Evolutionary conservation across 208 protist genomes (phyloP).

Genomic region (Leishmania amazonensis): DNA sequence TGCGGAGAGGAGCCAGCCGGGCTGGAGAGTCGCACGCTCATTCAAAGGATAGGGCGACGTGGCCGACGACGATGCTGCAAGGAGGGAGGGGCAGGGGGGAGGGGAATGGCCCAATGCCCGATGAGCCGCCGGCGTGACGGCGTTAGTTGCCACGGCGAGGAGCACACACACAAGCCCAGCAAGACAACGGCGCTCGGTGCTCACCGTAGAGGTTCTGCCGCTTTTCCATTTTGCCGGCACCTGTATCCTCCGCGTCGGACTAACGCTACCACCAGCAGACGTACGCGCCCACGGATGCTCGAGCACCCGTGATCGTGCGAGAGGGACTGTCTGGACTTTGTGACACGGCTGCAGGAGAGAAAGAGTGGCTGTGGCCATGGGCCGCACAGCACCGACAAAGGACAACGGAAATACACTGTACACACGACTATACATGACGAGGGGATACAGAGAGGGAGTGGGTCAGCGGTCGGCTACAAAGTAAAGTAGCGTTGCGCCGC

Average conservation of each 20-base stretch:
- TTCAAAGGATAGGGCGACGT: not conserved
- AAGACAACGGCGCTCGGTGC: not conserved
- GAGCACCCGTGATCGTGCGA: not conserved
- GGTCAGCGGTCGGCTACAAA: no score
- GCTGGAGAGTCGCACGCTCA: not conserved
- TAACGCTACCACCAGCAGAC: not conserved
- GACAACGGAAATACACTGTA: no score
- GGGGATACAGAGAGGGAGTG: no score
- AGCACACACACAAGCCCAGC: not conserved
- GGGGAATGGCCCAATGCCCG: not conserved
- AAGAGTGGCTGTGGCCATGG: no score
- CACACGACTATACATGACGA: no score
- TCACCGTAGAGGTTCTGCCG: not conserved
- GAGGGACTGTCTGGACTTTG: no score
- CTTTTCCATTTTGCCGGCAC: not conserved
- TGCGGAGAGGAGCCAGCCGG: not conserved
- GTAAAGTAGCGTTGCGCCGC: no score
- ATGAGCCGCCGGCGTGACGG: not conserved
- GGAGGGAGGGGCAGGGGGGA: not conserved
- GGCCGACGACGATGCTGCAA: not conserved
- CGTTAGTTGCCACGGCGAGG: not conserved
- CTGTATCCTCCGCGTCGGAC: not conserved
- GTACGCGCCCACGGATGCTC: not conserved
- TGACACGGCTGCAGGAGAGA: no score
- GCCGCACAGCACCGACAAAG: no score